A percentile compares a stretch with the other conserved stretches of the same genome.
These are phyloP conservation scores for Termitomyces heimii DNA, from an alignment of 768 basidiomycete genomes.

Conservation along the genomic window DNA sequence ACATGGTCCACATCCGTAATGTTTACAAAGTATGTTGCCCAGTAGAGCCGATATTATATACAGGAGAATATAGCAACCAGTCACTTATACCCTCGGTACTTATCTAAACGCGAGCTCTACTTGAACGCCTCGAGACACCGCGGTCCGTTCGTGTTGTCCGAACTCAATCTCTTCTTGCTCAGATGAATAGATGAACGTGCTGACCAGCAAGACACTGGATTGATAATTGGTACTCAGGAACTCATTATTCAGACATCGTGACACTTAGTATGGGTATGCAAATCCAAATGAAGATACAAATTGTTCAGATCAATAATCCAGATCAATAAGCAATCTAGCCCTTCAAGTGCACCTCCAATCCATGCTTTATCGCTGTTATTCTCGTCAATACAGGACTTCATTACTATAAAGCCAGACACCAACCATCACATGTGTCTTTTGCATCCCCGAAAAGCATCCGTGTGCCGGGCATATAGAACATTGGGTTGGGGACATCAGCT, in stretches of 20 bases:
- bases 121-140: background rate
- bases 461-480: constrained; percentile 89
- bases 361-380: constrained; percentile 11
- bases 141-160: background rate
- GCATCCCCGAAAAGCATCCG: constrained; percentile 93
- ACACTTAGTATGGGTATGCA: background rate
- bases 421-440: constrained; percentile 85
- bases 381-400: background rate
- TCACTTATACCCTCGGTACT: no score
- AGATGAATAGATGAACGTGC: background rate
- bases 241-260: background rate
- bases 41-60: background rate
- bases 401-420: constrained; percentile 4
- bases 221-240: background rate
- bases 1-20: background rate
- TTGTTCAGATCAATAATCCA: background rate
- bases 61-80: background rate
- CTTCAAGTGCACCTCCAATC: constrained; percentile 12
- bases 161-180: background rate
- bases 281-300: background rate
- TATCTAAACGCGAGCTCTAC: background rate
- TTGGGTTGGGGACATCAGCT: constrained; percentile 91
- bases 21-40: background rate
- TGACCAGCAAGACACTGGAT: background rate
- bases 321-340: background rate